Evolutionary conservation across 192 early-diverging fungal species (phyloP).

Genomic region (Physocladia obscura): DNA sequence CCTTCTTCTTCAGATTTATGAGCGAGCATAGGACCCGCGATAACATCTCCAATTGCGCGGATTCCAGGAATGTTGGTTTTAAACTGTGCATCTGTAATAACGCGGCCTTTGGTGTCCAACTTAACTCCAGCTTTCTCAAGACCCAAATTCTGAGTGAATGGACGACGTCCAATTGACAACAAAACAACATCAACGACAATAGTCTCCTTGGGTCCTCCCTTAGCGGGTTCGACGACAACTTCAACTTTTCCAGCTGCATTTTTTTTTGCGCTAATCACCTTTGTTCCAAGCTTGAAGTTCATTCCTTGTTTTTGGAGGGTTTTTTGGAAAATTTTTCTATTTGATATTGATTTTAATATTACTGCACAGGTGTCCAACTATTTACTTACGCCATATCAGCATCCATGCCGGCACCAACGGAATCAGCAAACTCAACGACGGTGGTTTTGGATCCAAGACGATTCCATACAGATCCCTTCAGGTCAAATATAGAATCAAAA

Average conservation of each 20-base stretch:
- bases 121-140: constrained; percentile 89
- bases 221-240: constrained; percentile 86
- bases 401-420: constrained; percentile 97
- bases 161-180: constrained; percentile 92
- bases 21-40: constrained; percentile 95
- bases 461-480: constrained; percentile 90
- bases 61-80: constrained; percentile 85
- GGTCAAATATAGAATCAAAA: not conserved
- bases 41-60: constrained; percentile 95
- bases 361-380: not conserved
- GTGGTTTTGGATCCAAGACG: constrained; percentile 93
- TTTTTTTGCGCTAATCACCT: constrained; percentile 86
- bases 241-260: constrained; percentile 81
- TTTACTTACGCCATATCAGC: constrained; percentile 78
- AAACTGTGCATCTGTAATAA: constrained; percentile 81
- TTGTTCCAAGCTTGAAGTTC: constrained; percentile 98
- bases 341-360: not conserved
- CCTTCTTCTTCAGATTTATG: constrained; percentile 99
- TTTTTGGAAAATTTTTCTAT: constrained; percentile 78
- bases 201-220: constrained; percentile 61
- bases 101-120: constrained; percentile 82
- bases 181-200: constrained; percentile 88
- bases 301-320: constrained; percentile 91
- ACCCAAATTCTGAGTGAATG: constrained; percentile 89
- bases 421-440: constrained; percentile 89